Evolutionary conservation across 768 basidiomycete genomes (phyloP), one percentile per base, ranked within the genome.

Genomic region (Tylopilus cervinicoccineus): DNA sequence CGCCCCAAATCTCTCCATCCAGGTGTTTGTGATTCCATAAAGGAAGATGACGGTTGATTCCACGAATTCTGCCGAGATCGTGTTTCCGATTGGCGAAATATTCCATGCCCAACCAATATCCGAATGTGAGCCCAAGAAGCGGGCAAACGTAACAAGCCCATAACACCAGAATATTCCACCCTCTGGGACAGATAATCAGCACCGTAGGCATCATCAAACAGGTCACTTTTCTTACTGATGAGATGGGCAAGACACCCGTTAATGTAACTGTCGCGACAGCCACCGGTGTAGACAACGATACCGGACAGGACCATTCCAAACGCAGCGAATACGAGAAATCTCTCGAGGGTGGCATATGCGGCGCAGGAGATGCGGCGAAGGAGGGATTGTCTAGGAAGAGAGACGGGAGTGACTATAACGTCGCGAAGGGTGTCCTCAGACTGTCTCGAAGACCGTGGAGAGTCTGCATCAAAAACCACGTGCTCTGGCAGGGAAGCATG

Each of bases 91-190:
- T 0, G 83, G 85, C 0, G 81, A 72, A 23, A 76, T 71, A 63
- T 98, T 98, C 94, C 94, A 98, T 14, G 95, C 90, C 94, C 94
- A 98, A 5, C 95, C 95, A 26, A 81, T 68, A 41, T 89, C 82
- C 20, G 90, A 78, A 65, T 84, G 93, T 6, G 89, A 81, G 23
- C 94, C 94, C 40, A 95, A 80, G 72, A 89, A 98, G n/a, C 95
- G 86, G n/a, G 82, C 88, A 64, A 96, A 98, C 0, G 88, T 82
- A 42, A 89, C 65, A 6, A 97, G 68, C 7, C 94, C 95, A 66
- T 92, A 97, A 49, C 79, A 81, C 83, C 92, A 92, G 71, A 98
- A 98, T 54, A 96, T 92, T 27, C 78, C 81, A 19, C 93, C 91
- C 78, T 91, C 89, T 91, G 62, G 4, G 11, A 19, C 20, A 38